Conservation (phyloP, 768 basidiomycete species). For the Daedalea quercina region DNA sequence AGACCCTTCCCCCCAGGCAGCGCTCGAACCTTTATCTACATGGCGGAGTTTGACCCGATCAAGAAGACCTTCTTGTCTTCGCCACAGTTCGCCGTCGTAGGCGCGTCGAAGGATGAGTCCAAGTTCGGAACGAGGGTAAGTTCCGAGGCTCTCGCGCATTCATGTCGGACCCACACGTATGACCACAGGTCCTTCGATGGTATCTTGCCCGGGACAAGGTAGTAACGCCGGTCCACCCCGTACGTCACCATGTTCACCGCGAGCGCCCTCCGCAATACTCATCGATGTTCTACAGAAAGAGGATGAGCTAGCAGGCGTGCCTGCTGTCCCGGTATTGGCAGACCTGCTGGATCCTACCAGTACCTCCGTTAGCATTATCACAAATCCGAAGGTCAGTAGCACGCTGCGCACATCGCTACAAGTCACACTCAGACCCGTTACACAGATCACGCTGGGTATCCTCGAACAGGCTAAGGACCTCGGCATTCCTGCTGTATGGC, state of each 20-base stretch:
- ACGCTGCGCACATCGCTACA: background rate
- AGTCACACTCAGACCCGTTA: background rate
- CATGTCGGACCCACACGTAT: background rate
- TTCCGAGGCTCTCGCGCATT: background rate
- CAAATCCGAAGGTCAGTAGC: conserved; percentile 54
- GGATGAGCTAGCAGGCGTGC: conserved; percentile 57
- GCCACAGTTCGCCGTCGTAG: conserved; percentile 69
- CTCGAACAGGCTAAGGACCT: conserved; percentile 63
- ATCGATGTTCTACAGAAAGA: conserved; percentile 45
- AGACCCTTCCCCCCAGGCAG: background rate
- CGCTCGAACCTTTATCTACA: conserved; percentile 4
- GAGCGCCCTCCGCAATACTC: background rate
- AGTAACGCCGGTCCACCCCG: conserved; percentile 73
- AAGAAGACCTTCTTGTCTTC: conserved; percentile 51
- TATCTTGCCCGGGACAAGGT: conserved; percentile 51
- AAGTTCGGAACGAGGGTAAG: conserved; percentile 75
- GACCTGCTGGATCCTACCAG: conserved; percentile 53
- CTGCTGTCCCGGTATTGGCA: conserved; percentile 46
- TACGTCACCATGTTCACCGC: conserved; percentile 26
- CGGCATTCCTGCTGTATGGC: conserved; percentile 76
- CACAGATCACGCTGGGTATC: conserved; percentile 62
- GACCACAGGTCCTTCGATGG: conserved; percentile 64
- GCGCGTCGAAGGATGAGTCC: conserved; percentile 71
- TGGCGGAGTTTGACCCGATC: conserved; percentile 33
- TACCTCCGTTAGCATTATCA: conserved; percentile 76